Percentiles rank a stretch among this genome's conserved stretches.
phyloP scores from a whole-genome alignment of 1,284 basidiomycete species.

The Apiotrichum domesticum region DNA sequence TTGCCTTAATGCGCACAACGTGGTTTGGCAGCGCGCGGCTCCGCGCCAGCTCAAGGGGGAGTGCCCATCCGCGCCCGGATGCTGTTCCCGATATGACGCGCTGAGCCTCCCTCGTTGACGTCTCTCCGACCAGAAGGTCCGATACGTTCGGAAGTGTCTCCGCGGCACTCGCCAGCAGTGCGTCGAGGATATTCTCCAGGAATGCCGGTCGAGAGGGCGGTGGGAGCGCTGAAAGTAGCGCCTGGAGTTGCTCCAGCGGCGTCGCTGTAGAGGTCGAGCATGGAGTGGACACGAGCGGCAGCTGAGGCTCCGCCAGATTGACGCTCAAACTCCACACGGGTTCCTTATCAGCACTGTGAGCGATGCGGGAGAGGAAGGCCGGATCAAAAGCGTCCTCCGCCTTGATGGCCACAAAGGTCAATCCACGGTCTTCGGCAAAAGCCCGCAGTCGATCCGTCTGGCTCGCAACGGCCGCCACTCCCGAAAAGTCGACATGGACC shows the following conservation, averaged over 20 bases:
- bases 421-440: slow-evolving; percentile 17
- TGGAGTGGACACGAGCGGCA: slow-evolving; percentile 34
- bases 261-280: slow-evolving; percentile 28
- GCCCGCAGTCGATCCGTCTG: slow-evolving; percentile 18
- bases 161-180: slow-evolving; percentile 66
- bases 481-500: slow-evolving; percentile 43
- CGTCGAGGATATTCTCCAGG: slow-evolving; percentile 59
- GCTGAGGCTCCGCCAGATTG: slow-evolving; percentile 24
- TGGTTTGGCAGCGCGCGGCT: slow-evolving; percentile 1
- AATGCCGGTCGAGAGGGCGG: slow-evolving; percentile 66
- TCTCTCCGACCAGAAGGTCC: slow-evolving; percentile 73
- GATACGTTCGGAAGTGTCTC: slow-evolving; percentile 55
- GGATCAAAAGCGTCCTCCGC: slow-evolving; percentile 42
- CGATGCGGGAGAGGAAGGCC: slow-evolving; percentile 9
- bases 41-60: slow-evolving; percentile 65
- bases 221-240: slow-evolving; percentile 64
- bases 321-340: slow-evolving; percentile 3
- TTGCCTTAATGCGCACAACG: slow-evolving; percentile 62
- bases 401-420: slow-evolving; percentile 29
- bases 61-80: slow-evolving; percentile 69
- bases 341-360: not conserved
- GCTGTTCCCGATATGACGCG: slow-evolving; percentile 68
- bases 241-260: slow-evolving; percentile 53
- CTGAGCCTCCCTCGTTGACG: slow-evolving; percentile 70
- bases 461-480: slow-evolving; percentile 8